These are phyloP conservation scores for Abelmoschus esculentus DNA, from an alignment of 345 rosid genomes.

Conservation along the genomic window DNA sequence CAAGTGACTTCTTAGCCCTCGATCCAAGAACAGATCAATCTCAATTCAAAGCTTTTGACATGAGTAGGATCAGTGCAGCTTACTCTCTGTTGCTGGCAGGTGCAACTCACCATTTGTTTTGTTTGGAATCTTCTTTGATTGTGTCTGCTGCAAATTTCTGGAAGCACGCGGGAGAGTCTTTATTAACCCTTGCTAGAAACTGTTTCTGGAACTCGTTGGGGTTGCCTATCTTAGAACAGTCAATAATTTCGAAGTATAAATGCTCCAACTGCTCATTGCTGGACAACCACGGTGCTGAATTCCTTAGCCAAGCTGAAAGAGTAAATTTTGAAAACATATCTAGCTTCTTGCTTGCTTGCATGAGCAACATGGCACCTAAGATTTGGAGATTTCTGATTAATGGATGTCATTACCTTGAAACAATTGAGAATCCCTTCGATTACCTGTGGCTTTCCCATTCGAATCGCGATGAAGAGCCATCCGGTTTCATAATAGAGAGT, in stretches of 20 bases:
- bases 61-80: slow-evolving; percentile 50
- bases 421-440: slow-evolving; percentile 34
- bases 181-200: slow-evolving; percentile 36
- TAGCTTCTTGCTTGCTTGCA: slow-evolving; percentile 34
- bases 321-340: slow-evolving; percentile 27
- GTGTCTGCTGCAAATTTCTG: slow-evolving; percentile 52
- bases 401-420: slow-evolving; percentile 35
- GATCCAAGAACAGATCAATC: slow-evolving; percentile 20
- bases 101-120: slow-evolving; percentile 42
- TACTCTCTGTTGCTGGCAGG: slow-evolving; percentile 70
- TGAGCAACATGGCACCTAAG: slow-evolving; percentile 20
- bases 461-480: slow-evolving; percentile 2
- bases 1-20: slow-evolving; percentile 20
- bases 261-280: slow-evolving; percentile 42
- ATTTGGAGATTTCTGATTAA: slow-evolving; percentile 45
- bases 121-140: slow-evolving; percentile 48
- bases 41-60: slow-evolving; percentile 29
- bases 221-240: slow-evolving; percentile 4
- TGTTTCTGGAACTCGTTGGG: slow-evolving; percentile 20
- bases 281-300: slow-evolving; percentile 16
- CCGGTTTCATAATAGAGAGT: background rate
- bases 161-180: slow-evolving; percentile 60
- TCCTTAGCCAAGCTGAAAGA: slow-evolving; percentile 7
- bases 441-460: slow-evolving; percentile 27
- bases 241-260: slow-evolving; percentile 17